Evolutionary conservation across 1,284 basidiomycete genomes (phyloP).

Genomic region (Dichomitus squalens): DNA sequence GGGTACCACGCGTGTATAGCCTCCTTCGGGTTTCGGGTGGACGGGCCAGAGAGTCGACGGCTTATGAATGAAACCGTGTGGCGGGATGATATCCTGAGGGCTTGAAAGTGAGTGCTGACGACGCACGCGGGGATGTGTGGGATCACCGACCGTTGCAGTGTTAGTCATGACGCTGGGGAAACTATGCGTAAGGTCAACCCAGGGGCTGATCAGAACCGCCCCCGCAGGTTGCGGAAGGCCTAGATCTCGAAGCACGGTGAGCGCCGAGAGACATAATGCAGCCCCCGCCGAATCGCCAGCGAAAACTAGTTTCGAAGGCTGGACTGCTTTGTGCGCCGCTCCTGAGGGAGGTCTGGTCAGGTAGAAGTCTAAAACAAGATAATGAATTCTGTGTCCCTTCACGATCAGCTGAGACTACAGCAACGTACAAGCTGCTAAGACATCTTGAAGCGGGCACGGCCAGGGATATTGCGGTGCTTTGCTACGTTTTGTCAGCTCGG

Average conservation of each 20-base stretch:
- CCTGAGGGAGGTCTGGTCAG: conserved; percentile 74
- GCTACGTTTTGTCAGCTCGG: conserved; percentile 33
- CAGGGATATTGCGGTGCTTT: conserved; percentile 88
- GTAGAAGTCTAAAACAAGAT: conserved; percentile 65
- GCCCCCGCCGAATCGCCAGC: conserved; percentile 89
- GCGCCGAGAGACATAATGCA: conserved; percentile 65
- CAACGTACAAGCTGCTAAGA: conserved; percentile 70
- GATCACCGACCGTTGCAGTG: conserved; percentile 57
- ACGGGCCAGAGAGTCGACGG: conserved; percentile 61
- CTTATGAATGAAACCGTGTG: conserved; percentile 61
- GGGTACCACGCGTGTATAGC: conserved; percentile 38
- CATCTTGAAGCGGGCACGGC: conserved; percentile 84
- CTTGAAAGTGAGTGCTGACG: conserved; percentile 23
- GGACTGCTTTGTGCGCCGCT: conserved; percentile 68
- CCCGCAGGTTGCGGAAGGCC: conserved; percentile 77
- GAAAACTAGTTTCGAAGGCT: conserved; percentile 75
- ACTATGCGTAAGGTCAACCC: conserved; percentile 85
- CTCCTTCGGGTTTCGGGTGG: conserved; percentile 41
- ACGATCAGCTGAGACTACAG: background rate
- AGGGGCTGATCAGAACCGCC: conserved; percentile 76
- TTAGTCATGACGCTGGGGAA: conserved; percentile 83
- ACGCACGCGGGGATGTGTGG: conserved; percentile 30
- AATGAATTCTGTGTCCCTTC: background rate
- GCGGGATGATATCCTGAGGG: conserved; percentile 64
- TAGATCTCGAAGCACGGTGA: conserved; percentile 79